Conservation (phyloP, 352 stramenopile genomes). For the Phytophthora aleatoria region DNA sequence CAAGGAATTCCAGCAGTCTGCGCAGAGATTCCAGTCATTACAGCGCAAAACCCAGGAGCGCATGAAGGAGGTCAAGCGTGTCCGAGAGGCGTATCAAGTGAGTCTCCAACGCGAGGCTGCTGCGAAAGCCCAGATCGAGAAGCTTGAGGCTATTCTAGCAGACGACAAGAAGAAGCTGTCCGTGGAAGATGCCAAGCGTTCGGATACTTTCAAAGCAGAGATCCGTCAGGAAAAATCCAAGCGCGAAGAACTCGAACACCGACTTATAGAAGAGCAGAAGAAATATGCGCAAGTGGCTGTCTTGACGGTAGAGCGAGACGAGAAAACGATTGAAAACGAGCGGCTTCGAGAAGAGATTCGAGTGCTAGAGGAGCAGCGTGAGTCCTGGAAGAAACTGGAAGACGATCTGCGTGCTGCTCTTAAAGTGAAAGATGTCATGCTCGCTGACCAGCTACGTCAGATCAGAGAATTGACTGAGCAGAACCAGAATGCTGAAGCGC, state of each 20-base stretch:
- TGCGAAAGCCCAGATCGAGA: slow-evolving; percentile 43
- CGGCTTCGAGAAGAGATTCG: slow-evolving; percentile 33
- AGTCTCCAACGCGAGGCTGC: slow-evolving; percentile 56
- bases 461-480: slow-evolving; percentile 46
- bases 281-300: slow-evolving; percentile 23
- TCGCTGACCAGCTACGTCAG: slow-evolving; percentile 65
- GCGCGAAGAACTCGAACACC: slow-evolving; percentile 37
- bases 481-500: slow-evolving; percentile 35
- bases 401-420: slow-evolving; percentile 57
- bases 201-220: slow-evolving; percentile 50
- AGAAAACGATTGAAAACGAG: slow-evolving; percentile 21
- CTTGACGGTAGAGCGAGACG: slow-evolving; percentile 33
- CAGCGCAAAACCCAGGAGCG: slow-evolving; percentile 57
- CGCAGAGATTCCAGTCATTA: slow-evolving; percentile 47
- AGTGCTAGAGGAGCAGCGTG: slow-evolving; percentile 22
- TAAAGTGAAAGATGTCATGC: slow-evolving; percentile 79
- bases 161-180: slow-evolving; percentile 60
- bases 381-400: slow-evolving; percentile 49
- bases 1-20: slow-evolving; percentile 52
- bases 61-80: slow-evolving; percentile 34
- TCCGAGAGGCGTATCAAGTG: slow-evolving; percentile 54
- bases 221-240: slow-evolving; percentile 34
- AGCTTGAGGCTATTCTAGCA: slow-evolving; percentile 50
- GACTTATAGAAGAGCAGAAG: slow-evolving; percentile 30
- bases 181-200: slow-evolving; percentile 45